phyloP scores from a whole-genome alignment of 768 basidiomycete species.

The Hygrocybe coccinea region DNA sequence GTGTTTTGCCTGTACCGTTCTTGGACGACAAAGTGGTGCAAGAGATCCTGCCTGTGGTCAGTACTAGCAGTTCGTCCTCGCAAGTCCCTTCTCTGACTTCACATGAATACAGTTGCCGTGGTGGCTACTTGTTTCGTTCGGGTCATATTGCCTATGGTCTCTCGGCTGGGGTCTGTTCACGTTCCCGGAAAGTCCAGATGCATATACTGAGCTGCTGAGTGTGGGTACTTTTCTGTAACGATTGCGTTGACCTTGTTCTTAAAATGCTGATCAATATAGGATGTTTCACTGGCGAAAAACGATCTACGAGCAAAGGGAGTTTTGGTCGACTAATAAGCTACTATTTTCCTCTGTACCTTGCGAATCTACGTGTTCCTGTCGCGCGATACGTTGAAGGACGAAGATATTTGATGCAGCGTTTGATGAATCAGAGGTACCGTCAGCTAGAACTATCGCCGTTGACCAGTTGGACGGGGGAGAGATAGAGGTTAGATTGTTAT shows the following conservation, averaged over 20 bases:
- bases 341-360: too few species aligned
- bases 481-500: too few species aligned
- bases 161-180: constrained; percentile 72
- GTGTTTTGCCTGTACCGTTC: constrained; percentile 51
- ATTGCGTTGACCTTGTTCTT: constrained; percentile 8
- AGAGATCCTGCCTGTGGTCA: constrained; percentile 56
- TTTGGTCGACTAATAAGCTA: constrained; percentile 56
- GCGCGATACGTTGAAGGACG: too few species aligned
- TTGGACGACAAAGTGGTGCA: constrained; percentile 41
- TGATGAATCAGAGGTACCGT: too few species aligned
- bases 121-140: constrained; percentile 78
- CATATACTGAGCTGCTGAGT: constrained; percentile 61
- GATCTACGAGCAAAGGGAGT: constrained; percentile 58
- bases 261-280: constrained; percentile 35
- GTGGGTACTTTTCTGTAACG: constrained; percentile 37
- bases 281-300: constrained; percentile 51
- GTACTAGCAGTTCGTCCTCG: constrained; percentile 22
- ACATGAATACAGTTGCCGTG: constrained; percentile 57
- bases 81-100: not conserved
- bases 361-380: too few species aligned
- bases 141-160: constrained; percentile 72
- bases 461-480: too few species aligned
- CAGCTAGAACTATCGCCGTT: too few species aligned
- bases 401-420: too few species aligned
- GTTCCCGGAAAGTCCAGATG: constrained; percentile 75